phyloP scores from a whole-genome alignment of 2,329 filamentous ascomycete species.

The Trichoderma sp. region DNA sequence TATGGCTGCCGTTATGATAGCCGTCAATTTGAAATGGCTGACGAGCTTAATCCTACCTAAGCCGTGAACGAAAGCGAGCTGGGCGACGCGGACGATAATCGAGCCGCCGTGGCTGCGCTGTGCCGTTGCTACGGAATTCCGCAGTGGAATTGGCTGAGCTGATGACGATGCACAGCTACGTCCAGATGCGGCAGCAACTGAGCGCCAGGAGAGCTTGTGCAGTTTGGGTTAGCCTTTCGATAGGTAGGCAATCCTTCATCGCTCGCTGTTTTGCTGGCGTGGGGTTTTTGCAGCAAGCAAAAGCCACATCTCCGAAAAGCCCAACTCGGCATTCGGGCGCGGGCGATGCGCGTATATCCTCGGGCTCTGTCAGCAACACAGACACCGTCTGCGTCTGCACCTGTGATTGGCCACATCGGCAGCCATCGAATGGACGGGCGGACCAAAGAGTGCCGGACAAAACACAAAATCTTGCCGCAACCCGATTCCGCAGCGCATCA shows the following conservation, averaged over 20 bases:
- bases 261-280: background rate
- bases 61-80: background rate
- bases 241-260: background rate
- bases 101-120: background rate
- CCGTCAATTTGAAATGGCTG: background rate
- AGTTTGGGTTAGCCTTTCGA: background rate
- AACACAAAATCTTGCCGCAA: background rate
- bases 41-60: background rate
- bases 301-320: background rate
- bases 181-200: background rate
- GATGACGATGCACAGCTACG: background rate
- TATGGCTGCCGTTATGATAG: background rate
- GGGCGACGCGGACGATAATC: background rate
- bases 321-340: conserved; percentile 14
- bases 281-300: background rate
- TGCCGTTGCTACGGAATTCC: background rate
- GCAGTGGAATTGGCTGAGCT: background rate
- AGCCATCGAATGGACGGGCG: background rate
- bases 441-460: background rate
- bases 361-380: conserved; percentile 3
- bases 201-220: background rate
- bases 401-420: background rate
- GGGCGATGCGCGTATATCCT: conserved; percentile 3
- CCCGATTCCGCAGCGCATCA: background rate
- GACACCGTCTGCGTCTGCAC: background rate